Conservation (phyloP, 257 asterid species). For the Fraxinus excelsior region DNA sequence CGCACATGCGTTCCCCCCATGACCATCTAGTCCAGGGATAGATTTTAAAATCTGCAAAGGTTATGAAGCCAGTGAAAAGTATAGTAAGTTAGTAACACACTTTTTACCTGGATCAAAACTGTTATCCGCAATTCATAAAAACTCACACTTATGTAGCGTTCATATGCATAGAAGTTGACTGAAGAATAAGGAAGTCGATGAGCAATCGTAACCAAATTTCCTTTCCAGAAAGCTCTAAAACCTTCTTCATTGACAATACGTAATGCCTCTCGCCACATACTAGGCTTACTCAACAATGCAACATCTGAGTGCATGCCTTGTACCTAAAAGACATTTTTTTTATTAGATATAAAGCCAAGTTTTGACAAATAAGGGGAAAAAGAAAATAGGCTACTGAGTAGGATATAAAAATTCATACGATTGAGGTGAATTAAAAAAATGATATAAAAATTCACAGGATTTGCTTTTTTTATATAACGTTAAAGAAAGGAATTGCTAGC, state of each 20-base stretch:
- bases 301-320: conserved; percentile 83
- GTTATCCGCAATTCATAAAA: not conserved
- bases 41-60: conserved; percentile 53
- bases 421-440: too few species aligned
- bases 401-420: too few species aligned
- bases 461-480: too few species aligned
- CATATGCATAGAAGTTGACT: conserved; percentile 68
- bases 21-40: conserved; percentile 50
- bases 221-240: conserved; percentile 80
- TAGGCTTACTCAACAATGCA: conserved; percentile 57
- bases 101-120: not conserved
- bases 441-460: too few species aligned
- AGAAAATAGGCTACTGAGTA: not conserved
- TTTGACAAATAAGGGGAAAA: not conserved
- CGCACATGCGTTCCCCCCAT: conserved; percentile 31
- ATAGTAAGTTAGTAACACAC: not conserved
- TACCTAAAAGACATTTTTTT: conserved; percentile 34
- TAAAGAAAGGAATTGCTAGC: not conserved
- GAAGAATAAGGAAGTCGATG: conserved; percentile 79
- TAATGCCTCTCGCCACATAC: conserved; percentile 63
- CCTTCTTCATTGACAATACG: conserved; percentile 75
- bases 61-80: conserved; percentile 1
- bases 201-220: conserved; percentile 72
- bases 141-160: conserved; percentile 64
- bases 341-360: not conserved